Conservation (phyloP, 768 basidiomycete genomes). For the Tephrocybe sp. region DNA sequence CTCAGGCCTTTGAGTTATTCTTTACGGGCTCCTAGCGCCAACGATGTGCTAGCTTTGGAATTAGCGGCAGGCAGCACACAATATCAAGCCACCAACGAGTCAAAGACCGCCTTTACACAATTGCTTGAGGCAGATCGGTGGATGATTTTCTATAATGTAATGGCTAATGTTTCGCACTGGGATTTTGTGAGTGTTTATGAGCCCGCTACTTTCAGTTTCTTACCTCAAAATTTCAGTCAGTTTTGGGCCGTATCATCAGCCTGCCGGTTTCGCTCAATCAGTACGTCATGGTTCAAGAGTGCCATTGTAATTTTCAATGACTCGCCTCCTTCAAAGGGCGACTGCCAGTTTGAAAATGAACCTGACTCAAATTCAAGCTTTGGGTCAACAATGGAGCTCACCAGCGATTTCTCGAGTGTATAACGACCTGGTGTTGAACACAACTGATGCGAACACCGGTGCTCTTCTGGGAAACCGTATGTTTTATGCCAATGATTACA, state of each 20-base stretch:
- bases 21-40: conserved; percentile 37
- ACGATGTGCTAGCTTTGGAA: conserved; percentile 66
- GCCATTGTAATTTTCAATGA: background rate
- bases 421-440: conserved; percentile 14
- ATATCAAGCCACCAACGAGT: conserved; percentile 45
- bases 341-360: conserved; percentile 43
- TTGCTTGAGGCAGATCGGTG: conserved; percentile 61
- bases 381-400: conserved; percentile 42
- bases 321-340: conserved; percentile 27
- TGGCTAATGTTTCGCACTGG: conserved; percentile 64
- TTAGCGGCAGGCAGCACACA: conserved; percentile 57
- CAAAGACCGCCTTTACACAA: conserved; percentile 50
- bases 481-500: conserved; percentile 27
- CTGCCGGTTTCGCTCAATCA: conserved; percentile 48
- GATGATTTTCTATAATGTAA: conserved; percentile 67
- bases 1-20: background rate
- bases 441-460: conserved; percentile 27
- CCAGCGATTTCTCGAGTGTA: conserved; percentile 21
- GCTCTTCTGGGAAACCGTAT: conserved; percentile 22
- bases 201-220: conserved; percentile 5
- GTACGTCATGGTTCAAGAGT: conserved; percentile 31
- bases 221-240: conserved; percentile 42
- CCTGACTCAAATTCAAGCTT: conserved; percentile 35
- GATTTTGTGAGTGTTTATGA: conserved; percentile 56
- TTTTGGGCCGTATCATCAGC: conserved; percentile 62